Evolutionary conservation across 2,329 filamentous ascomycete species (phyloP).

Genomic region (Fusarium vanettenii): DNA sequence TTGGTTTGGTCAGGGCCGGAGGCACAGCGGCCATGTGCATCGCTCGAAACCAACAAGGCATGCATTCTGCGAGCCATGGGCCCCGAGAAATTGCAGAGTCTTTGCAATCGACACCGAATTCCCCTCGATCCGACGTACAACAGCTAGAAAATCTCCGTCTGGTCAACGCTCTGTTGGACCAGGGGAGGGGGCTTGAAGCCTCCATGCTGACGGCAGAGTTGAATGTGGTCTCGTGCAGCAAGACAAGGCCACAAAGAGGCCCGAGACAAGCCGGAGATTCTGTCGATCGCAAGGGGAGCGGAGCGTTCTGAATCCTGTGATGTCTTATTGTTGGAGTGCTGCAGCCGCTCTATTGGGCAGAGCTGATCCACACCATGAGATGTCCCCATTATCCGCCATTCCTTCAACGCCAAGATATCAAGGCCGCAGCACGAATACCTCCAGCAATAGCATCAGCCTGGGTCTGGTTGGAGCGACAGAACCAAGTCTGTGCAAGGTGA

Average conservation of each 20-base stretch:
- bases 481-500: conserved; percentile 33
- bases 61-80: conserved; percentile 1
- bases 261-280: conserved; percentile 23
- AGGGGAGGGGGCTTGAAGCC: conserved; percentile 4
- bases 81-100: conserved; percentile 5
- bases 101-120: conserved; percentile 6
- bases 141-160: conserved; percentile 34
- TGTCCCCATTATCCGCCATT: conserved; percentile 22
- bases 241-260: conserved; percentile 26
- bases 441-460: conserved; percentile 19
- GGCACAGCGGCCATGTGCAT: background rate
- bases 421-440: conserved; percentile 22
- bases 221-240: conserved; percentile 33
- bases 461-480: conserved; percentile 19
- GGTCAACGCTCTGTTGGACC: conserved; percentile 11
- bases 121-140: background rate
- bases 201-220: conserved; percentile 9
- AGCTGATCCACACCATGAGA: conserved; percentile 17
- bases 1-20: background rate
- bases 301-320: conserved; percentile 21
- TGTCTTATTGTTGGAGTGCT: conserved; percentile 11
- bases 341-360: conserved; percentile 17
- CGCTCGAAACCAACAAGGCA: conserved; percentile 9
- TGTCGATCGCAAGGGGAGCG: conserved; percentile 26
- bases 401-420: conserved; percentile 24